Conservation (phyloP, 768 basidiomycete genomes). For the Omphalotus guepiniiformis region DNA sequence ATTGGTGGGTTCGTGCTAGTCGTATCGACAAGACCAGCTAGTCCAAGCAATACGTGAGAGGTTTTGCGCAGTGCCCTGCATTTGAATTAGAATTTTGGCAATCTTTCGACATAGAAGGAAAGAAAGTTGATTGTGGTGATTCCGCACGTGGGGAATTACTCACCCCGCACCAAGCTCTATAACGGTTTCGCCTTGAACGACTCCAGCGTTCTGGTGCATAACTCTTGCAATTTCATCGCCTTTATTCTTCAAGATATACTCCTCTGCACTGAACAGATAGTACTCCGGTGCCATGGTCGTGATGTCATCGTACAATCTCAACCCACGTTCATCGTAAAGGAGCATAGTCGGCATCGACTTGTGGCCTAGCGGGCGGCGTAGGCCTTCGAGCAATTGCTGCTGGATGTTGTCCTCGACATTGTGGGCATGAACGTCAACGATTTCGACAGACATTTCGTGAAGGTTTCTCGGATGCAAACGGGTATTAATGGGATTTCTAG, state of each 20-base stretch:
- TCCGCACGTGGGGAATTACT: too few species aligned
- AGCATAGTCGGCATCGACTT: constrained; percentile 77
- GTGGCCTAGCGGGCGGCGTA: constrained; percentile 47
- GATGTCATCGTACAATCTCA: constrained; percentile 83
- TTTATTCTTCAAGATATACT: constrained; percentile 72
- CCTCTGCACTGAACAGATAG: constrained; percentile 87
- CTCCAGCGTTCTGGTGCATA: constrained; percentile 51
- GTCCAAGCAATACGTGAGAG: constrained; percentile 70
- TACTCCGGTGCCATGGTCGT: constrained; percentile 79
- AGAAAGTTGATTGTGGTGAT: background rate
- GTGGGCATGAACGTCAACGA: constrained; percentile 45
- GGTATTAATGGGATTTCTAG: background rate
- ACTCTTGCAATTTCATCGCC: constrained; percentile 68
- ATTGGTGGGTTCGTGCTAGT: constrained; percentile 42
- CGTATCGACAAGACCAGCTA: constrained; percentile 50
- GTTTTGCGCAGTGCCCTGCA: constrained; percentile 83
- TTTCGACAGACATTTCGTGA: constrained; percentile 40
- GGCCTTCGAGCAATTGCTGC: constrained; percentile 49
- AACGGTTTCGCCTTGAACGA: constrained; percentile 50
- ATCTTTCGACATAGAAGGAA: constrained; percentile 4
- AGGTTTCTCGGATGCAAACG: background rate
- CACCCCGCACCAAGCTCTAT: constrained; percentile 96
- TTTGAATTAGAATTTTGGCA: background rate
- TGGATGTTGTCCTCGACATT: constrained; percentile 31
- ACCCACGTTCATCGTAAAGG: constrained; percentile 82